These are phyloP conservation scores for Miscanthus lutarioriparius DNA, from an alignment of 176 grass and related monocot species.

Conservation along the genomic window DNA sequence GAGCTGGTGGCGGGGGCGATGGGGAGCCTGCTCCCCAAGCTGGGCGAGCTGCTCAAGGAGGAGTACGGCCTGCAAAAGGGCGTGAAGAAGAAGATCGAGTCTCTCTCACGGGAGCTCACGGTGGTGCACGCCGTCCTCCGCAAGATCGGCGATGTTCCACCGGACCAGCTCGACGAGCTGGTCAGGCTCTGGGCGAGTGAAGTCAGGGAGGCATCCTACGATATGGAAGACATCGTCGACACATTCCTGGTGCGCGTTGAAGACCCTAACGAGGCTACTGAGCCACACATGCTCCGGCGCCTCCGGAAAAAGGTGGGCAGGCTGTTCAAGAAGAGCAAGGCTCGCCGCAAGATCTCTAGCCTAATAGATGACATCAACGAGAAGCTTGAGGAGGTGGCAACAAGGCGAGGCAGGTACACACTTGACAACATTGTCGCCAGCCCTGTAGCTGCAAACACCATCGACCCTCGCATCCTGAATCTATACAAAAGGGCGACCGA, in stretches of 20 bases:
- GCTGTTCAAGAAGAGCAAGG: neutral
- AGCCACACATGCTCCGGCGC: neutral
- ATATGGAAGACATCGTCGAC: neutral
- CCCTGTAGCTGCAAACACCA: too few species aligned
- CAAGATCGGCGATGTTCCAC: neutral
- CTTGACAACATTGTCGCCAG: neutral
- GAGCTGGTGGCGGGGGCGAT: neutral
- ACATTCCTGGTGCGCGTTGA: neutral
- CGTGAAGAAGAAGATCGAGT: neutral
- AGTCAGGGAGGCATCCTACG: neutral
- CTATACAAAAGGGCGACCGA: too few species aligned
- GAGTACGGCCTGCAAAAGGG: neutral
- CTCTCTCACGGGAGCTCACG: neutral
- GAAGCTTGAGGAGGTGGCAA: neutral
- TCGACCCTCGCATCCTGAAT: neutral
- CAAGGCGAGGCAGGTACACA: neutral
- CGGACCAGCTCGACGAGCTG: neutral
- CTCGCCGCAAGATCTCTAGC: neutral
- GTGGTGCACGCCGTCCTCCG: neutral
- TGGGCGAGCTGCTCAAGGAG: neutral
- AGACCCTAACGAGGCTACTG: fast-evolving
- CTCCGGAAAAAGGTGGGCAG: neutral
- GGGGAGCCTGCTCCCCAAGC: neutral
- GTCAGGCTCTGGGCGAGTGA: neutral
- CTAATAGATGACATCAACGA: too few species aligned